Conservation (phyloP, 495 filamentous ascomycete species). For the Tuber aestivum region DNA sequence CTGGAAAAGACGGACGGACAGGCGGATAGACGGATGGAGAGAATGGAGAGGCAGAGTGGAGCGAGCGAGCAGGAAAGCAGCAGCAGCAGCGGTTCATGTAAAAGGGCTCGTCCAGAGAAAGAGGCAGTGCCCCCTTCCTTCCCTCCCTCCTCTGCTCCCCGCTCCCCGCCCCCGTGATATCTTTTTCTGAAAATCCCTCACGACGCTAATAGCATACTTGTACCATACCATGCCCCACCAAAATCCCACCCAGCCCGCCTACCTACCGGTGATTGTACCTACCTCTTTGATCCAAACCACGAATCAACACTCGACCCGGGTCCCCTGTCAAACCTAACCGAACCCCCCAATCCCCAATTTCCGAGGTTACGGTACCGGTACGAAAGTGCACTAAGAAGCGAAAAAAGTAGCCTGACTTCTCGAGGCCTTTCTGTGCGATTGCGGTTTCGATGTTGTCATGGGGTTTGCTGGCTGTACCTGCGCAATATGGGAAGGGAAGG, state of each 20-base stretch:
- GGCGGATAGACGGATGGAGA: too few species aligned
- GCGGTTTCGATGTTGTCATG: not conserved
- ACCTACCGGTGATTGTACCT: not conserved
- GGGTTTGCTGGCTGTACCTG: not conserved
- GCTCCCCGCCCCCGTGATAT: not conserved
- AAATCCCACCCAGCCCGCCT: not conserved
- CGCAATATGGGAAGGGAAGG: too few species aligned
- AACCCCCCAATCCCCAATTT: not conserved
- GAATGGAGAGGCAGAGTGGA: not conserved
- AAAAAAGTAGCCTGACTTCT: too few species aligned
- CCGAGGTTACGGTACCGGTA: not conserved
- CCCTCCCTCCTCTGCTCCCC: not conserved
- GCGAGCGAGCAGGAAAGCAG: not conserved
- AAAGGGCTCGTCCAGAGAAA: not conserved
- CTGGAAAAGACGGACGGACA: not conserved
- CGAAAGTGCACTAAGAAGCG: not conserved
- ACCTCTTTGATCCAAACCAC: not conserved
- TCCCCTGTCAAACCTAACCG: not conserved
- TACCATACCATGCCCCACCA: too few species aligned
- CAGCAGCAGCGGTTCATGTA: conserved; percentile 1
- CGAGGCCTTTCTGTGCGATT: too few species aligned
- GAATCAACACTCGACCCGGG: not conserved
- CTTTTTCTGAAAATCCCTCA: not conserved
- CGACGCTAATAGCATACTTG: not conserved
- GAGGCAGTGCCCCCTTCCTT: not conserved